Evolutionary conservation across 2,329 filamentous ascomycete species (phyloP), one percentile per base, ranked within the genome.

Genomic region (Chrysoporthe puriensis): DNA sequence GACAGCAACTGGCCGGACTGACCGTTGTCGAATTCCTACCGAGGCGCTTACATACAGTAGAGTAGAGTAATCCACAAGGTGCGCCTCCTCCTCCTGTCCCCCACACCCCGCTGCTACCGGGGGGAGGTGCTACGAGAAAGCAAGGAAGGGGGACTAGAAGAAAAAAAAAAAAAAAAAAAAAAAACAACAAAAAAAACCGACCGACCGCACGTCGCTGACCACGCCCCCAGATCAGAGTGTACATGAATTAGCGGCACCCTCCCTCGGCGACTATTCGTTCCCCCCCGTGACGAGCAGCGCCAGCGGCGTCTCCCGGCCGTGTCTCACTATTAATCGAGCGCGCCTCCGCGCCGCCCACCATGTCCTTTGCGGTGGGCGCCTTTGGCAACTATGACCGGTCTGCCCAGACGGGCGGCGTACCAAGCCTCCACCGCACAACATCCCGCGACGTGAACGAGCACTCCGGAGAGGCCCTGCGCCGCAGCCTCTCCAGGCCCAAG

Each of bases 341-440:
- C 34, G 46, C n/a, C 34, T 32, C 64, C 36, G 34, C 36, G 18
- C 58, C 52, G 62, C 65, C 59, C 63, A 72, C 66, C 63, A 83
- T 84, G 82, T 80, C 81, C 62, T 79, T 82, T 66, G 73, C 77
- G 62, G 73, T 74, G 42, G 76, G 77, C 73, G 77, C 79, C 71
- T 82, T 82, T 67, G 79, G 78, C 73, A 84, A 81, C 73, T 82
- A 85, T 73, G 84, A 86, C 73, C 78, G 77, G 71, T 84, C 84
- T 36, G 80, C 82, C 13, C 80, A 82, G 70, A 76, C 72, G 14
- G 76, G 76, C 18, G 82, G 83, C 61, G 77, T 76, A 48, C 80
- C 59, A 26, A 26, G 83, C 4, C 69, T 73, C 69, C 66, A 74
- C 73, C 66, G 56, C 73, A 76, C 56, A 18, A 34, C 54, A 18